Evolutionary conservation across 2,329 filamentous ascomycete genomes (phyloP).

Genomic region (Orbilia quercus): DNA sequence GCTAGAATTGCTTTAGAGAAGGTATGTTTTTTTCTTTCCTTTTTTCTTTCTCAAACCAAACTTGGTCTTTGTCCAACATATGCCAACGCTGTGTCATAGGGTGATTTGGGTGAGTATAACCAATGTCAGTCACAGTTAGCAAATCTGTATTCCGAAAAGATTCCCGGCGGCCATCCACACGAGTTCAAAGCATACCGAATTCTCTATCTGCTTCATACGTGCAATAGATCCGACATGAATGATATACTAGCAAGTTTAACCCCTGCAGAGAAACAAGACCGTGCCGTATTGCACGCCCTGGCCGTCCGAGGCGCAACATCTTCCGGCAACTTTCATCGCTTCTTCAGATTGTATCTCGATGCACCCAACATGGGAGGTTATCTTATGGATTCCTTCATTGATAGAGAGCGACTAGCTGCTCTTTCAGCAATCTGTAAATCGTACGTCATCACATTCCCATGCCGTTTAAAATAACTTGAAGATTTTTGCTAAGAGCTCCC

Average conservation of each 20-base stretch:
- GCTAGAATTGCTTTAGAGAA: conserved; percentile 97
- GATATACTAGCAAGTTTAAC: conserved; percentile 99
- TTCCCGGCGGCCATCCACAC: conserved; percentile 83
- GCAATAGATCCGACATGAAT: conserved; percentile 97
- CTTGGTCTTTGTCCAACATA: too few species aligned
- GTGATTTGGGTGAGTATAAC: conserved; percentile 99
- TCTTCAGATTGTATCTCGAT: conserved; percentile 94
- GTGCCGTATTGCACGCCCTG: conserved; percentile 87
- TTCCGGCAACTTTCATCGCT: conserved; percentile 94
- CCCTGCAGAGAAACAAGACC: conserved; percentile 88
- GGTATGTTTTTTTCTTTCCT: conserved; percentile 60
- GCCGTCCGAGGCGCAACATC: conserved; percentile 90
- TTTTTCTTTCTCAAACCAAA: too few species aligned
- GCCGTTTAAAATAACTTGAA: neutral
- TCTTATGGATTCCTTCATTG: conserved; percentile 99
- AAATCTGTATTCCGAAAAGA: conserved; percentile 84
- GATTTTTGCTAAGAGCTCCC: conserved; percentile 63
- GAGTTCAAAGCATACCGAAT: conserved; percentile 99
- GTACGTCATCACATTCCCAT: conserved; percentile 71
- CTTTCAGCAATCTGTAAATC: conserved; percentile 92
- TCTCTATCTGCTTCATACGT: conserved; percentile 98
- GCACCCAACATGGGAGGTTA: conserved; percentile 98
- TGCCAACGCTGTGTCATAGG: conserved; percentile 62
- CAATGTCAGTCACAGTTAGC: conserved; percentile 99
- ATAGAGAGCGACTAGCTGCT: conserved; percentile 88